A percentile compares a stretch with the other conserved stretches of the same genome.
Evolutionary conservation across 108 stramenopile genomes (phyloP).

Genomic region (Epithemia pelagica): DNA sequence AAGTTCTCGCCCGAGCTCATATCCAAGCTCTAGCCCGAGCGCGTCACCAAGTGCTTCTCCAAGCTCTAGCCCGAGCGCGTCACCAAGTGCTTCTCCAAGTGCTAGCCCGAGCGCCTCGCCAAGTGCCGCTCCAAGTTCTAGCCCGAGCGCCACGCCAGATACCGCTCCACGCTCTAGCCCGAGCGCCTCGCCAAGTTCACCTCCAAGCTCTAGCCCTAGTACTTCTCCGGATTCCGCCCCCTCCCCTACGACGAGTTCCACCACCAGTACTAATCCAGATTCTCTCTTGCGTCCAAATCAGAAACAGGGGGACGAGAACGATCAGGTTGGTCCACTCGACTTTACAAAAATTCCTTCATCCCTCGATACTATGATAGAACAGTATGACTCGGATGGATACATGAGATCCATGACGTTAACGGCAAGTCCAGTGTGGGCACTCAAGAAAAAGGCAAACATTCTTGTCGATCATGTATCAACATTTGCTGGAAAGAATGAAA

Average conservation of each 20-base stretch:
- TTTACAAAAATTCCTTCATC: constrained; percentile 27
- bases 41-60: neutral
- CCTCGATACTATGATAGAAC: constrained; percentile 41
- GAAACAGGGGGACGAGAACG: neutral
- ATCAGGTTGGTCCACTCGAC: neutral
- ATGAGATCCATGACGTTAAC: constrained; percentile 51
- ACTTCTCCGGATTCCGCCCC: neutral
- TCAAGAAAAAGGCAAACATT: constrained; percentile 31
- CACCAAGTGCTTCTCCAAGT: constrained; percentile 1
- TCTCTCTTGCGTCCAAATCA: neutral
- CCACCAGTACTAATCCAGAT: neutral
- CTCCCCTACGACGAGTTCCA: neutral
- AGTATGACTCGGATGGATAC: constrained; percentile 19
- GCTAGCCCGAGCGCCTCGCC: neutral
- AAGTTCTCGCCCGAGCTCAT: constrained; percentile 4
- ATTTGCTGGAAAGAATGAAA: constrained; percentile 16
- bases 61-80: neutral
- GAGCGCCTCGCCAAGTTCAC: neutral
- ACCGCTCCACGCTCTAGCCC: neutral
- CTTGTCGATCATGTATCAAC: neutral
- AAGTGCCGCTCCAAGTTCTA: neutral
- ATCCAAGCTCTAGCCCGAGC: neutral
- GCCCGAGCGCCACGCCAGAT: neutral
- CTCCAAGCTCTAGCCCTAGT: neutral
- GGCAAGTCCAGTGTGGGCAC: constrained; percentile 20